Percentiles rank a stretch among this genome's conserved stretches.
Evolutionary conservation across 1,139 yeast genomes (phyloP).

Genomic region (Hansenula lynferdii): DNA sequence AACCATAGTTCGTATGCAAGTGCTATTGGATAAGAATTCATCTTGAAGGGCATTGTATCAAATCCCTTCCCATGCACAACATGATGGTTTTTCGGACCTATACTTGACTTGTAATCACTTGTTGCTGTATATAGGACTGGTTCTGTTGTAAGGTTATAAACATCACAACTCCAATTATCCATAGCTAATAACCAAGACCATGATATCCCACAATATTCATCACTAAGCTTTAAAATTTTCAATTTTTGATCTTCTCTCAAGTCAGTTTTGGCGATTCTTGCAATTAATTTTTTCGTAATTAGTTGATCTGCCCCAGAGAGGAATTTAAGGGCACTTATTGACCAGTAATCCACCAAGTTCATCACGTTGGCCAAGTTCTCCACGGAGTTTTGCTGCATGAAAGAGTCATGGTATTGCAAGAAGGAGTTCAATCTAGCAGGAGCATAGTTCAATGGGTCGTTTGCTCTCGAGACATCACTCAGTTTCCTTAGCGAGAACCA

Average conservation of each 20-base stretch:
- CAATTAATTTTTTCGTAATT: constrained; percentile 10
- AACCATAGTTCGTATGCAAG: constrained; percentile 30
- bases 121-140: constrained; percentile 12
- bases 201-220: constrained; percentile 16
- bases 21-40: constrained; percentile 28
- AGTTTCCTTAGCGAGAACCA: constrained; percentile 5
- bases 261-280: constrained; percentile 15
- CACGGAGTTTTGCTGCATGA: constrained; percentile 5
- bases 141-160: constrained; percentile 25
- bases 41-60: constrained; percentile 28
- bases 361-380: constrained; percentile 2
- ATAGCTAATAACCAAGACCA: constrained; percentile 38
- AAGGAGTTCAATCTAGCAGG: constrained; percentile 10
- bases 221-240: constrained; percentile 11
- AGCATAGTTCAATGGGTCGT: constrained; percentile 15
- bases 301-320: constrained; percentile 13
- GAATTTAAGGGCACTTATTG: constrained; percentile 16
- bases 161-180: constrained; percentile 29
- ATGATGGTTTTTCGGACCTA: constrained; percentile 21
- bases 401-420: constrained; percentile 14
- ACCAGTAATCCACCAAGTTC: constrained; percentile 16
- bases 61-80: constrained; percentile 24
- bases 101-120: constrained; percentile 6
- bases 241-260: constrained; percentile 12
- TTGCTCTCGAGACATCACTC: constrained; percentile 3